These are phyloP conservation scores for Coriolopsis trogii DNA, from an alignment of 1,284 basidiomycete species.

Conservation along the genomic window DNA sequence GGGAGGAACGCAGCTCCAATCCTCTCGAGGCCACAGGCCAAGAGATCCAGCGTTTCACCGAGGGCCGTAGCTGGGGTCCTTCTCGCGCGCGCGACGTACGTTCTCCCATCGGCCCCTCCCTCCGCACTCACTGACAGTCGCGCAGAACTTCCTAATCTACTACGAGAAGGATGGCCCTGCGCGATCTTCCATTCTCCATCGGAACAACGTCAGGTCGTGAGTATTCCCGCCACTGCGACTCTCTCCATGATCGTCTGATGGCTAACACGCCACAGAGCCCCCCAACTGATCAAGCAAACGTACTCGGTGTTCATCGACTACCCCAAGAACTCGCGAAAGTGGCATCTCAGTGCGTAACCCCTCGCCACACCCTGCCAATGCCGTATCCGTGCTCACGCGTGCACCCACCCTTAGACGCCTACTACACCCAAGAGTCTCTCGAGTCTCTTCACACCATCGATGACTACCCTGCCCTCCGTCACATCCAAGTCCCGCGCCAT, in stretches of 20 bases:
- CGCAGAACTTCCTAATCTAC: constrained; percentile 42
- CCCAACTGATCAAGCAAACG: constrained; percentile 45
- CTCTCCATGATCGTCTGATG: background rate
- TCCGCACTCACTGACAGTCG: constrained; percentile 1
- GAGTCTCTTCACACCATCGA: constrained; percentile 60
- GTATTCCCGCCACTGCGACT: no score
- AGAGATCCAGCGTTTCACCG: constrained; percentile 48
- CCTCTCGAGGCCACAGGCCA: constrained; percentile 42
- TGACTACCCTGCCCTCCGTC: constrained; percentile 54
- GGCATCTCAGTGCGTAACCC: constrained; percentile 43
- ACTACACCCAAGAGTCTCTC: constrained; percentile 48
- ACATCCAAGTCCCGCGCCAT: constrained; percentile 57
- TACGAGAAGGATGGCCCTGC: constrained; percentile 39
- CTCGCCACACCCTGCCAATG: background rate
- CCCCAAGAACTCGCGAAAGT: constrained; percentile 39
- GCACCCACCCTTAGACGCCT: constrained; percentile 37
- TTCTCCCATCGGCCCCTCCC: constrained; percentile 9
- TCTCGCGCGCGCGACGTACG: constrained; percentile 41
- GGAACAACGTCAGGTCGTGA: constrained; percentile 30
- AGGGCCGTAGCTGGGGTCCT: constrained; percentile 38
- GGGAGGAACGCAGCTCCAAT: constrained; percentile 45
- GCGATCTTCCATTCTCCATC: constrained; percentile 33
- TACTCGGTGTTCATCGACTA: constrained; percentile 44
- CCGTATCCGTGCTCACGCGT: background rate
- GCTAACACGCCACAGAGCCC: constrained; percentile 24